Conservation (phyloP, 1,284 basidiomycete genomes). For the Melampsora larici-populina region DNA sequence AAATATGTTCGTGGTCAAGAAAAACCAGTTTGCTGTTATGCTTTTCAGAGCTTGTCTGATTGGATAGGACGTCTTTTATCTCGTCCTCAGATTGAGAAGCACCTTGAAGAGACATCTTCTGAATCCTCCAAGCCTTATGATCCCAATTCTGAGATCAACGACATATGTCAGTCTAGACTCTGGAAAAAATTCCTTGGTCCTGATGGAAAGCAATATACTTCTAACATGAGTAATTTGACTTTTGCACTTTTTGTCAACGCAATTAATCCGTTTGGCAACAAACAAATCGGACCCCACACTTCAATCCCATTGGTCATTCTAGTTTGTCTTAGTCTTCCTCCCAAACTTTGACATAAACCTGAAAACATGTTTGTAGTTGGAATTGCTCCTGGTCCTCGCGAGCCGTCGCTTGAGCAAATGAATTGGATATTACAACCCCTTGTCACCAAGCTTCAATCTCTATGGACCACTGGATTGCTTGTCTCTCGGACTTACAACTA, state of each 20-base stretch:
- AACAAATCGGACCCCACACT: background rate
- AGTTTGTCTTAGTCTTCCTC: too few species aligned
- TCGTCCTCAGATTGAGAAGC: slow-evolving; percentile 11
- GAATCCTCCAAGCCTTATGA: background rate
- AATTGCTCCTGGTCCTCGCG: slow-evolving; percentile 52
- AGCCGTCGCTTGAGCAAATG: slow-evolving; percentile 46
- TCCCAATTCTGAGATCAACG: background rate
- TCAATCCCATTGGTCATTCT: slow-evolving; percentile 14
- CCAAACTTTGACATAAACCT: slow-evolving; percentile 49
- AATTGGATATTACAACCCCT: too few species aligned
- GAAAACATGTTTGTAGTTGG: slow-evolving; percentile 56
- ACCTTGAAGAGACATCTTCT: background rate
- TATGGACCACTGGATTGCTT: too few species aligned
- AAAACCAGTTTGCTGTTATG: slow-evolving; percentile 17
- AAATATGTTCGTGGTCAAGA: background rate
- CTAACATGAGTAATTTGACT: background rate
- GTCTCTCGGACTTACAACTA: too few species aligned
- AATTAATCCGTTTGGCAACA: slow-evolving; percentile 33
- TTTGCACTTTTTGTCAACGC: slow-evolving; percentile 23
- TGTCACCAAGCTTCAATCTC: too few species aligned
- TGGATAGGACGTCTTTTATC: slow-evolving; percentile 25
- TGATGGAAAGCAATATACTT: background rate
- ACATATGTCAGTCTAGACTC: slow-evolving; percentile 22
- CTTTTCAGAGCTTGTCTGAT: slow-evolving; percentile 16
- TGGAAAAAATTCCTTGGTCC: slow-evolving; percentile 19